Base-by-base conservation (phyloP, 2,329 filamentous ascomycete genomes). In the Hawksworthiomyces lignivorus region DNA sequence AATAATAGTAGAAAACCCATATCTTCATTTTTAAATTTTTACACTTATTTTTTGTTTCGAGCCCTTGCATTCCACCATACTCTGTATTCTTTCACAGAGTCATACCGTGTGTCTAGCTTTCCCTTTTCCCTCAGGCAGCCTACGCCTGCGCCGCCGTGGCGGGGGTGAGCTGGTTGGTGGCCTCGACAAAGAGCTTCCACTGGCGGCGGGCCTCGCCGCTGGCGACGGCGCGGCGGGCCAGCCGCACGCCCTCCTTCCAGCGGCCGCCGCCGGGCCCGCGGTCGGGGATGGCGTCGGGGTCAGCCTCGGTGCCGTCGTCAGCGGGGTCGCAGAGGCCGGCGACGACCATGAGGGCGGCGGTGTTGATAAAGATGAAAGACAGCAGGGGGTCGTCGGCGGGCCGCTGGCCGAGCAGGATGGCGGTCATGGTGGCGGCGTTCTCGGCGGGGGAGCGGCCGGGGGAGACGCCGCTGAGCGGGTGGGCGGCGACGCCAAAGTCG, bases 281-380 rank as follows among this genome's bases (percentile, higher is more conserved):
- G 59, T 97, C 89, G 14, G 67, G 77, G 48, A 94, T 75, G 35
- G 95, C 87, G 31, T 81, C 72, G 0, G 87, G 86, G 54, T 90
- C 84, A 54, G 94, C 87, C 1, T 82, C 85, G 35, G 72, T 66
- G 1, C 86, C 87, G 22, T 71, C 73, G 44, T 94, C 84, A 0
- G 83, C 78, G 7, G 38, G 39, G 50, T 97, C 90, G 57, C 88
- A 94, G 26, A 95, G 70, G 4, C 92, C 92, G 3, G 87, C 83
- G 4, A 84, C 75, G 0, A 94, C 90, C 40, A 98, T 75, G 39
- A 98, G 67, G 2, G 88, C 87, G 0, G 90, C 89, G 2, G 90
- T 85, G 57, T 98, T 98, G 64, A 97, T 84, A 39, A 97, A 72
- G 17, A 98, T 87, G 57, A 98, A 98, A 57, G 94, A 83, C 48